Evolutionary conservation across 371 early-diverging fungal species (phyloP).

Genomic region (Mycotypha africana): DNA sequence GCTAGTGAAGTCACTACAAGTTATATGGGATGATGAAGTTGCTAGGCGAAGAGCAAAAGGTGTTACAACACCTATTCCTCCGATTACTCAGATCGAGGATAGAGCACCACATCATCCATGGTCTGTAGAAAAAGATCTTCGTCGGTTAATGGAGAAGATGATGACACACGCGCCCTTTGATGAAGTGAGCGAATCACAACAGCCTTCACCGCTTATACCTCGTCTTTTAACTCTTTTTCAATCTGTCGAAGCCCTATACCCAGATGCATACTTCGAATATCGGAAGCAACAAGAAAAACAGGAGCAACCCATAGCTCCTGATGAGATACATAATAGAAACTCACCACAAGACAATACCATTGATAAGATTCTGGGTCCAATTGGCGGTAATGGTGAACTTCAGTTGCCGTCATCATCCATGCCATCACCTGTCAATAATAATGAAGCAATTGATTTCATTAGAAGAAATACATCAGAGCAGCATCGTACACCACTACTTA

Average conservation of each 20-base stretch:
- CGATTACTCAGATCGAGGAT: conserved; percentile 10
- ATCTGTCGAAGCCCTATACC: conserved; percentile 40
- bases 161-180: neutral
- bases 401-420: too few relatives aligned
- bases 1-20: conserved; percentile 52
- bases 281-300: neutral
- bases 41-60: conserved; percentile 13
- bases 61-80: conserved; percentile 7
- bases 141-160: conserved; percentile 11
- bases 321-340: too few relatives aligned
- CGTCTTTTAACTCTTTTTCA: conserved; percentile 33
- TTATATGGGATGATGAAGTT: conserved; percentile 53
- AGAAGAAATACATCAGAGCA: too few relatives aligned
- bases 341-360: too few relatives aligned
- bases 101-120: conserved; percentile 11
- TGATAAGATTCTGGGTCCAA: too few relatives aligned
- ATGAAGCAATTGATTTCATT: too few relatives aligned
- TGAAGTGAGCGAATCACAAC: neutral
- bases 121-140: conserved; percentile 13
- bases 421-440: too few relatives aligned
- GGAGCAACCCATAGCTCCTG: neutral
- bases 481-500: neutral
- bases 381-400: too few relatives aligned
- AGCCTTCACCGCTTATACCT: neutral
- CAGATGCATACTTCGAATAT: conserved; percentile 10